Conservation (phyloP, 2,329 filamentous ascomycete species). For the Sporothrix brasiliensis region DNA sequence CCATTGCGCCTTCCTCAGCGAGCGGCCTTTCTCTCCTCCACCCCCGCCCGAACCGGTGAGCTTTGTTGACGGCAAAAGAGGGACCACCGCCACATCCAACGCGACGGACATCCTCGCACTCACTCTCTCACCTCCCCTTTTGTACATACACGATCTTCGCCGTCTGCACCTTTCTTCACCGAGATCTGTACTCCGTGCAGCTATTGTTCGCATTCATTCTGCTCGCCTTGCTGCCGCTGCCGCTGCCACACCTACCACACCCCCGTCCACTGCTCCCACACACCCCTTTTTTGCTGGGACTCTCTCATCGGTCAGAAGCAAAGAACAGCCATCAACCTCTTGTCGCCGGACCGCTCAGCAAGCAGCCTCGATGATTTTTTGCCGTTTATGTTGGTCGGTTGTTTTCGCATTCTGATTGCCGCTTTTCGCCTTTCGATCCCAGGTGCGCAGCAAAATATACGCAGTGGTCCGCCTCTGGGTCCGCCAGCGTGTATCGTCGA, state of each 20-base stretch:
- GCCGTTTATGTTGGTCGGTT: too few relatives aligned
- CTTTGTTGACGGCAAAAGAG: constrained; percentile 22
- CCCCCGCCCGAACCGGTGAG: constrained; percentile 33
- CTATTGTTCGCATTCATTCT: not conserved
- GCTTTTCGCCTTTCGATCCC: not conserved
- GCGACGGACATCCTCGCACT: constrained; percentile 16
- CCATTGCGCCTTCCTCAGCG: constrained; percentile 28
- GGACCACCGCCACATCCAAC: constrained; percentile 26
- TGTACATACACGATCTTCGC: constrained; percentile 11
- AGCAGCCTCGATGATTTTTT: not conserved
- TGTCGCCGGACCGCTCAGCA: not conserved
- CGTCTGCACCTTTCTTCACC: constrained; percentile 28
- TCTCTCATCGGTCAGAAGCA: constrained; percentile 19
- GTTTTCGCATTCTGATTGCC: not conserved
- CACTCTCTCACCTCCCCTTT: not conserved
- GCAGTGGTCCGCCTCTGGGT: not conserved
- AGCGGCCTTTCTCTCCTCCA: constrained; percentile 15
- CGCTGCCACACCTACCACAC: constrained; percentile 20
- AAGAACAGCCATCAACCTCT: not conserved
- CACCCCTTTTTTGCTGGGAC: constrained; percentile 2
- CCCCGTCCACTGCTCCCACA: constrained; percentile 11
- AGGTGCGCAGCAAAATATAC: not conserved
- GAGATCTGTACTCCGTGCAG: constrained; percentile 24
- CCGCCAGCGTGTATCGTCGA: not conserved
- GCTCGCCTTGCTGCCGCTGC: constrained; percentile 17